A percentile compares a stretch with the other conserved stretches of the same genome.
phyloP scores from a whole-genome alignment of 129 eudicot genomes.

The Chrysanthemum lavandulifolium region DNA sequence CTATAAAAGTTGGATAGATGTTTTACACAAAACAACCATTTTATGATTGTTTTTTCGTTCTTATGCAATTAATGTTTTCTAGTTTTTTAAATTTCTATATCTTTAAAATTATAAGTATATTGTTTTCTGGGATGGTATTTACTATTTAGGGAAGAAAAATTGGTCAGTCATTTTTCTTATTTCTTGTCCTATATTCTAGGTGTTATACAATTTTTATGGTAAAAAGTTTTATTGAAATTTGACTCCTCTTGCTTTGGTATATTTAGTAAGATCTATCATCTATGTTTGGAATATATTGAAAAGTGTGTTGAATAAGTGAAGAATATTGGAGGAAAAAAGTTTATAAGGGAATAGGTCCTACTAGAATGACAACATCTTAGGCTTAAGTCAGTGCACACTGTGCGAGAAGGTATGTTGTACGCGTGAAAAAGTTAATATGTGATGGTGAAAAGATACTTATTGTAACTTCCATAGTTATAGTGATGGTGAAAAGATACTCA shows the following conservation, averaged over 20 bases:
- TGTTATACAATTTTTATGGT: too few relatives aligned
- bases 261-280: neutral
- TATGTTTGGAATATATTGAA: neutral
- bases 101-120: too few relatives aligned
- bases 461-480: neutral
- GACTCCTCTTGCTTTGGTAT: neutral
- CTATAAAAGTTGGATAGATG: too few relatives aligned
- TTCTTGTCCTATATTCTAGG: too few relatives aligned
- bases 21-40: neutral
- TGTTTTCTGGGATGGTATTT: too few relatives aligned
- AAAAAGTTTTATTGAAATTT: neutral
- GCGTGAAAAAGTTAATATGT: neutral
- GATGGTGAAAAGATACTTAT: neutral
- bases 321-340: too few relatives aligned
- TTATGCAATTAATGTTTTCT: neutral
- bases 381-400: neutral
- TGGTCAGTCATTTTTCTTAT: too few relatives aligned
- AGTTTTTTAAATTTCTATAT: neutral
- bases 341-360: too few relatives aligned
- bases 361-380: neutral
- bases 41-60: conserved; percentile 9
- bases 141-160: too few relatives aligned
- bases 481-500: too few relatives aligned
- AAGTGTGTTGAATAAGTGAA: neutral
- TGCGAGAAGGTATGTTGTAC: neutral